These are phyloP conservation scores for Psophocarpus tetragonolobus DNA, from an alignment of 306 rosid genomes.

Conservation along the genomic window DNA sequence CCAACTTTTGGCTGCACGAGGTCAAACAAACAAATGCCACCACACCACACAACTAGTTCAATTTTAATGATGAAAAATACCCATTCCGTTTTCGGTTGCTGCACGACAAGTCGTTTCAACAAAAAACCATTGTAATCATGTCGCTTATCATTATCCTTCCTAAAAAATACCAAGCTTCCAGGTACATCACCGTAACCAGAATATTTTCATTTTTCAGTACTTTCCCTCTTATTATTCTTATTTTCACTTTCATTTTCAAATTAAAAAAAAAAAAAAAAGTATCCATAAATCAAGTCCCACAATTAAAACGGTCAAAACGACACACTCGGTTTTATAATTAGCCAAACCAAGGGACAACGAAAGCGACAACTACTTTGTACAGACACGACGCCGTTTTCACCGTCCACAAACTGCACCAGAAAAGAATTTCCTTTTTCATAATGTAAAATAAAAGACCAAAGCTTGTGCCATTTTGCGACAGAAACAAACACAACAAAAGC, in stretches of 20 bases:
- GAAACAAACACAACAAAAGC: background rate
- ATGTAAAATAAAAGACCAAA: background rate
- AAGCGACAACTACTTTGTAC: slow-evolving; percentile 24
- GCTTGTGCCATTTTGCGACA: background rate
- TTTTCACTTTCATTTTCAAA: background rate
- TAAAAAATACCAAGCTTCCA: background rate
- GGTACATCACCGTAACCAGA: background rate
- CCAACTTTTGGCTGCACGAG: too few species aligned
- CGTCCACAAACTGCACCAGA: background rate
- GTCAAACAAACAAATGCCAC: too few species aligned
- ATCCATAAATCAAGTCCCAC: background rate
- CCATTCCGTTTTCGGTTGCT: background rate
- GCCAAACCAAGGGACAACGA: too few species aligned
- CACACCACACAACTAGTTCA: background rate
- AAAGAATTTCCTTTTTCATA: background rate
- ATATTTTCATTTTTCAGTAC: background rate
- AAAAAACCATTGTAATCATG: background rate
- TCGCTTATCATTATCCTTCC: background rate
- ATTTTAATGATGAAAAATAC: background rate
- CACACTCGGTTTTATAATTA: too few species aligned
- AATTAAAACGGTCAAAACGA: background rate
- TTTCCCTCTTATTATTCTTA: background rate
- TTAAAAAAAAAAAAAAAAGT: background rate
- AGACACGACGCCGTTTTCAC: slow-evolving; percentile 26
- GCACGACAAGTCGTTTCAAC: background rate